Base-by-base conservation (phyloP, 169 alveolate species). In the Plasmodium relictum region DNA sequence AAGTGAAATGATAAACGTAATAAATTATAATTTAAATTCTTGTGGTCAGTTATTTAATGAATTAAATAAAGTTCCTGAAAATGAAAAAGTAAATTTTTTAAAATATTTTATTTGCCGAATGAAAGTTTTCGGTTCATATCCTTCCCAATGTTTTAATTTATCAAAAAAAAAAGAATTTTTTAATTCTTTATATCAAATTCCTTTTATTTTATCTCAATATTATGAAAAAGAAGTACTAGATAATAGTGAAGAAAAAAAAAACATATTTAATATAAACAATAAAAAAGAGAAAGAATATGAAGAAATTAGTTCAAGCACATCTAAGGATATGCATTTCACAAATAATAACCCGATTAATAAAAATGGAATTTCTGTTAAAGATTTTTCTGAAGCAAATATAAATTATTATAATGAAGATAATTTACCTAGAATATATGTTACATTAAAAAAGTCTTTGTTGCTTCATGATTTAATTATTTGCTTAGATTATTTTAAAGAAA, bases 111-210 rank as follows among this genome's bases (percentile, higher is more conserved):
- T 83, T 20, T 69, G 18, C 22, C 20, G 72, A 68, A 83, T 83
- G 91, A 83, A 83, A 45, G 91, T 83, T 6, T 83, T 37, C 12
- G 91, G 91, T 45, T 83, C 91, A 2, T 83, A 83, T 62, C 91
- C 91, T 8, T 70, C 91, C 14, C 91, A 83, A 42, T 83, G 91
- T 83, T 83, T 83, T 48, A 14, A 22, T 8, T 56, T 65, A 20
- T 52, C 85, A 4, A 16, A 69, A 24, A 39, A 83, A 31, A 45
- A 52, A 14, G 73, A 83, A 42, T 69, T 68, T 69, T 44, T 56
- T 54, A 83, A 83, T 69, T 52, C 65, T 20, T 52, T 83, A 10
- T 31, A 54, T 83, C 86, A 83, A 44, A 70, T 83, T 56, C 91
- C 91, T 41, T 56, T 68, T 83, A 68, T 83, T 68, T 58, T 83